Conservation (phyloP, 2,329 filamentous ascomycete genomes). For the Cryphonectria parasitica region DNA sequence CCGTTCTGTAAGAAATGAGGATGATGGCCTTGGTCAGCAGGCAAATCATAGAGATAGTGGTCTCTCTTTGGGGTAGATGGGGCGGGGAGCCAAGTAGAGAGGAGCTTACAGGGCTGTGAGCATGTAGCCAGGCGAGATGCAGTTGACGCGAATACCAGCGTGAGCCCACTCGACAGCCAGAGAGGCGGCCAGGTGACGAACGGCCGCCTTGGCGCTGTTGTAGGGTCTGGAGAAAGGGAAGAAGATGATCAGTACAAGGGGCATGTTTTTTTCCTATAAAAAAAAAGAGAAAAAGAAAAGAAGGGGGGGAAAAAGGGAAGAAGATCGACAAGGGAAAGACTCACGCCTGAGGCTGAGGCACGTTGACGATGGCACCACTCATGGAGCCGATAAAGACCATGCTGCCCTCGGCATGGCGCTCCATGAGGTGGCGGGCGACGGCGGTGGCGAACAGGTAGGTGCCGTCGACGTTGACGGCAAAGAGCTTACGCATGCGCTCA, state of each 20-base stretch:
- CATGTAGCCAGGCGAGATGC: slow-evolving; percentile 96
- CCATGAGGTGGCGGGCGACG: slow-evolving; percentile 87
- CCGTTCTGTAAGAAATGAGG: slow-evolving; percentile 62
- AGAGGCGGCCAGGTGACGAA: slow-evolving; percentile 84
- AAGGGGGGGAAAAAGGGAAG: not conserved
- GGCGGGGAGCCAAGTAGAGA: not conserved
- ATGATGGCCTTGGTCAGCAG: not conserved
- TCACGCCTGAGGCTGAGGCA: slow-evolving; percentile 86
- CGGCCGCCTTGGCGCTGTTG: slow-evolving; percentile 90
- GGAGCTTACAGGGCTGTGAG: slow-evolving; percentile 79
- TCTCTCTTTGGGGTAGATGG: too few species aligned
- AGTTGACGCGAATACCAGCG: slow-evolving; percentile 88
- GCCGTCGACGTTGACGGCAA: slow-evolving; percentile 90
- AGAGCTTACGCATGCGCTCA: slow-evolving; percentile 89
- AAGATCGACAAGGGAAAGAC: slow-evolving; percentile 33
- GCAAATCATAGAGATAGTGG: not conserved
- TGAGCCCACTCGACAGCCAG: slow-evolving; percentile 94
- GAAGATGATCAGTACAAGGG: not conserved
- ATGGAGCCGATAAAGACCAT: slow-evolving; percentile 97
- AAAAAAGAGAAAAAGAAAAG: not conserved
- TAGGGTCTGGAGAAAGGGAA: slow-evolving; percentile 63
- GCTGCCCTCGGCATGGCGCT: slow-evolving; percentile 75
- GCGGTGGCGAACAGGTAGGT: slow-evolving; percentile 87
- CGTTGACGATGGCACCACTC: slow-evolving; percentile 91
- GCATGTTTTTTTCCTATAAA: too few species aligned